phyloP scores from a whole-genome alignment of 140 eudicot genomes.

The Senecio squalidus region DNA sequence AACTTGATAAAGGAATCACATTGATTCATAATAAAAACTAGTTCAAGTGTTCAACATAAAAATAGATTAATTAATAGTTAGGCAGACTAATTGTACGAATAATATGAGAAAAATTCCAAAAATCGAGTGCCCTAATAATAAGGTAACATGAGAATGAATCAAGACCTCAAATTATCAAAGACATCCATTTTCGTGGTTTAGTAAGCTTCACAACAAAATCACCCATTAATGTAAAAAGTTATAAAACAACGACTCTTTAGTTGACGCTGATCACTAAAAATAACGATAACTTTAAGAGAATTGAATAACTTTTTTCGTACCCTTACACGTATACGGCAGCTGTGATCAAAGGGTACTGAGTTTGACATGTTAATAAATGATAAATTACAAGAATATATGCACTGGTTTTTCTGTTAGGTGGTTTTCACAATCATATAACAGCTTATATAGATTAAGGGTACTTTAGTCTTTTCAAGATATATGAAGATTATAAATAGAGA shows the following conservation, averaged over 20 bases:
- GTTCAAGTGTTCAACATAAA: too few species aligned
- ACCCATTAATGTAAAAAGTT: slow-evolving; percentile 44
- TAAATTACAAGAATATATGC: slow-evolving; percentile 10
- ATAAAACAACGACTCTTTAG: slow-evolving; percentile 17
- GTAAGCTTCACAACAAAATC: slow-evolving; percentile 28
- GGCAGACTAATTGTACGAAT: slow-evolving; percentile 8
- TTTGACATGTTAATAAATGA: slow-evolving; percentile 14
- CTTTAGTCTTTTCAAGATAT: slow-evolving; percentile 15
- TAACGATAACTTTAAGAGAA: neutral
- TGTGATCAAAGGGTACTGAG: slow-evolving; percentile 26
- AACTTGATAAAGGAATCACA: neutral
- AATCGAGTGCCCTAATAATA: slow-evolving; percentile 29
- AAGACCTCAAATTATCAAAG: slow-evolving; percentile 31
- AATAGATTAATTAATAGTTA: neutral
- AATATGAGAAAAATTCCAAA: slow-evolving; percentile 32
- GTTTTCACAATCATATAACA: slow-evolving; percentile 11
- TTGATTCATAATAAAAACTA: neutral
- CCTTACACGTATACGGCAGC: slow-evolving; percentile 45
- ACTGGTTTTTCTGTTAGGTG: slow-evolving; percentile 16
- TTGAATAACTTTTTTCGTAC: slow-evolving; percentile 12
- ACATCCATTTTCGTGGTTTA: slow-evolving; percentile 27
- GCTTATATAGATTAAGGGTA: slow-evolving; percentile 13
- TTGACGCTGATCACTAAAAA: slow-evolving; percentile 15
- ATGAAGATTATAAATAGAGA: slow-evolving; percentile 13
- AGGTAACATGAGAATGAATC: slow-evolving; percentile 37